These are phyloP conservation scores for Eucalyptus erythrocorys DNA, from an alignment of 345 rosid genomes.

Conservation along the genomic window DNA sequence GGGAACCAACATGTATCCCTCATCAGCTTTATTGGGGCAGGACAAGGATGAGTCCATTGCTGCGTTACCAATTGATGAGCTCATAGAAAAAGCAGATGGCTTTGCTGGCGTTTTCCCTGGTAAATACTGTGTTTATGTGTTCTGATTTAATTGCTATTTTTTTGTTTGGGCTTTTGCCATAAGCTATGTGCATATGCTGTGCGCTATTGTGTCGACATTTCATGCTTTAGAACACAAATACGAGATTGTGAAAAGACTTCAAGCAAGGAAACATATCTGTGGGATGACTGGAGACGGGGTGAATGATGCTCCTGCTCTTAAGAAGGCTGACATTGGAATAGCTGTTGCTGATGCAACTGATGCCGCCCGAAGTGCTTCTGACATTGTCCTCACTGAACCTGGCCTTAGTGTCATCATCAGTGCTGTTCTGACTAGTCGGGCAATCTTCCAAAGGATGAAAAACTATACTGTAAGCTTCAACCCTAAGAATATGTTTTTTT, in stretches of 20 bases:
- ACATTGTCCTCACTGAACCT: conserved; percentile 92
- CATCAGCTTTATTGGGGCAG: conserved; percentile 92
- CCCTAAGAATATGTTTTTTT: not conserved
- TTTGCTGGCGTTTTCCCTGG: conserved; percentile 99
- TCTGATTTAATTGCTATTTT: not conserved
- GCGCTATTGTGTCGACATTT: not conserved
- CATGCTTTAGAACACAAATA: conserved; percentile 73
- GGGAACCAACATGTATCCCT: conserved; percentile 99
- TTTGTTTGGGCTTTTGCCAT: not conserved
- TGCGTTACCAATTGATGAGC: conserved; percentile 88
- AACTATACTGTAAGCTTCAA: conserved; percentile 66
- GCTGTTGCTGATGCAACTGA: conserved; percentile 99
- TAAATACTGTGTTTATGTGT: not conserved
- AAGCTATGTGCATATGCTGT: no score
- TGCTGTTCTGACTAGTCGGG: conserved; percentile 94
- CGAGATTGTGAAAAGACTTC: conserved; percentile 91
- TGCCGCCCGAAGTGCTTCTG: conserved; percentile 98
- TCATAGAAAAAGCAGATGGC: conserved; percentile 99
- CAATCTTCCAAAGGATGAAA: conserved; percentile 98
- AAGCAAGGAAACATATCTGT: conserved; percentile 96
- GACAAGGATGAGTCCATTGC: conserved; percentile 89
- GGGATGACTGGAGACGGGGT: conserved; percentile 99
- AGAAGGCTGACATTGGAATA: conserved; percentile 97
- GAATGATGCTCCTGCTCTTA: conserved; percentile 98
- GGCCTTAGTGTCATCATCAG: conserved; percentile 99